Base-by-base conservation (phyloP, 2,329 filamentous ascomycete species). In the Ophiostoma sp. region DNA sequence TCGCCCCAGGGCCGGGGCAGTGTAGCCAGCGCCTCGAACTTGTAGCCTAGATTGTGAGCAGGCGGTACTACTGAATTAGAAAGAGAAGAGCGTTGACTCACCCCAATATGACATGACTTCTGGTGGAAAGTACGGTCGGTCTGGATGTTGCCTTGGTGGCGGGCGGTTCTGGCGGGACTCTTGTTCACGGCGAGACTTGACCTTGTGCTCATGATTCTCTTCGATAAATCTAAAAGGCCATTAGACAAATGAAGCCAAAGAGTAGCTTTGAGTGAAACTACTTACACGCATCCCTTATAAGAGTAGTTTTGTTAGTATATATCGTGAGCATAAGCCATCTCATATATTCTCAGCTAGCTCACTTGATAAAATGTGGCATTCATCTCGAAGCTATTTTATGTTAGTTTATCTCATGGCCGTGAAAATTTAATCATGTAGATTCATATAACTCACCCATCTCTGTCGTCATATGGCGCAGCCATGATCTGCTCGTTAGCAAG, bases 61-160 rank as follows among this genome's bases (percentile, higher is more conserved):
- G n/a, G n/a, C n/a, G n/a, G n/a, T n/a, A n/a, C n/a, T n/a, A n/a
- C n/a, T 45, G 42, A 28, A 15, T 15, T 1, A 72, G 6, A 17
- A 57, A 6, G 11, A 25, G 15, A 28, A 17, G 52, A 12, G 5
- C n/a, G n/a, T n/a, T n/a, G 19, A 7, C n/a, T 75, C 82, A 94
- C 93, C 95, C 95, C 95, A 98, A 79, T 91, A 99, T 69, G 91
- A 90, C 94, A 98, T 98, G 76, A 95, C 85, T 73, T 96, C 92
- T 69, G 92, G 90, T 0, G 93, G 88, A 55, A 83, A 76, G 63
- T 39, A 75, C 0, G 75, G 74, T 25, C 73, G 74, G 69, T 73
- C 55, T 2, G 74, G 76, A 33, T 82, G 36, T 80, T 81, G n/a
- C 80, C 79, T 31, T 76, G 76, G 50, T 75, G 77, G 78, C 9